A percentile compares a stretch with the other conserved stretches of the same genome.
These are phyloP conservation scores for Fraxinus anomala DNA, from an alignment of 257 asterid genomes.

Conservation along the genomic window DNA sequence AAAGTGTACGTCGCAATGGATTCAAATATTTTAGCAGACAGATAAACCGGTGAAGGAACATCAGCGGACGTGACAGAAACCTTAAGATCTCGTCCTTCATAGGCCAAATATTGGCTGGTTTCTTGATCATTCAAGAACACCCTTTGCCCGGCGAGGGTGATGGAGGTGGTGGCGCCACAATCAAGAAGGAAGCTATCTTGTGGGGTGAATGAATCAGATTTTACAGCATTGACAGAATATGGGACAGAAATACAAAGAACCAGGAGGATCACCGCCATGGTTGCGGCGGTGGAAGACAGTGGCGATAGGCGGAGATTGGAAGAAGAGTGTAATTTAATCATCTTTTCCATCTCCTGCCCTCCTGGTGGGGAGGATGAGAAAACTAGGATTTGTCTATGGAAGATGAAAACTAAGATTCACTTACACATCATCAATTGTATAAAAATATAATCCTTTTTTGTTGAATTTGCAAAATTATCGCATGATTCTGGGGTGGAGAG, in stretches of 20 bases:
- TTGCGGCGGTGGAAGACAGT: constrained; percentile 23
- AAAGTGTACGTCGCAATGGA: constrained; percentile 60
- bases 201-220: constrained; percentile 54
- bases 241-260: constrained; percentile 25
- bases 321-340: constrained; percentile 27
- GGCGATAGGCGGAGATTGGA: constrained; percentile 5
- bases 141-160: constrained; percentile 46
- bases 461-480: constrained; percentile 22
- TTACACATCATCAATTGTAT: not conserved
- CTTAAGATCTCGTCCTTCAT: constrained; percentile 41
- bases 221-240: constrained; percentile 27
- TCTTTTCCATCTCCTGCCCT: constrained; percentile 57
- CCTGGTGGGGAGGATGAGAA: constrained; percentile 31
- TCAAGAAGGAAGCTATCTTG: constrained; percentile 63
- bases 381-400: constrained; percentile 16
- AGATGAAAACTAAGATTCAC: not conserved
- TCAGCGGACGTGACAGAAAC: constrained; percentile 37
- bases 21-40: constrained; percentile 58
- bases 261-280: constrained; percentile 45
- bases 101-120: constrained; percentile 39
- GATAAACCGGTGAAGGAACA: constrained; percentile 53
- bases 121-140: constrained; percentile 49
- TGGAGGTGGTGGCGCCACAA: constrained; percentile 50
- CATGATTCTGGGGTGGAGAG: constrained; percentile 23
- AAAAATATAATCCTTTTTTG: not conserved